These are phyloP conservation scores for Trametopsis cervina DNA, from an alignment of 768 basidiomycete genomes.

Conservation along the genomic window DNA sequence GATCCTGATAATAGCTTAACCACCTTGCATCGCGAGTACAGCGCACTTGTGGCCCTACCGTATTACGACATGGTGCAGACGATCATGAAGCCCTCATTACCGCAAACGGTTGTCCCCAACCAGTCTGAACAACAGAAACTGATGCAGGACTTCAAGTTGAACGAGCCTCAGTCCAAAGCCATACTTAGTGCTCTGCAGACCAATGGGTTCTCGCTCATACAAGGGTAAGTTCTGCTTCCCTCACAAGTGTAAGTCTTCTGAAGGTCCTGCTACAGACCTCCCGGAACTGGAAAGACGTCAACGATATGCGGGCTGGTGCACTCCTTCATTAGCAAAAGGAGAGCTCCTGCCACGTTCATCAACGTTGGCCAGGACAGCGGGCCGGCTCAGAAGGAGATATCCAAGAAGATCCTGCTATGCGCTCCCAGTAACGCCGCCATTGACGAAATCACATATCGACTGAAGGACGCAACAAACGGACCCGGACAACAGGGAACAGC, in stretches of 20 bases:
- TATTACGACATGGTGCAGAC: constrained; percentile 73
- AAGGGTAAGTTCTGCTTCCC: constrained; percentile 55
- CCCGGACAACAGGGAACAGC: constrained; percentile 44
- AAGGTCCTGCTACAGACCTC: constrained; percentile 55
- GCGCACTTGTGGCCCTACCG: constrained; percentile 73
- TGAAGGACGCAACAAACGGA: constrained; percentile 71
- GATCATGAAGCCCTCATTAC: constrained; percentile 64
- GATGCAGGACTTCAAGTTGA: constrained; percentile 69
- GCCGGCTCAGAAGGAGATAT: constrained; percentile 36
- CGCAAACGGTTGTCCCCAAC: constrained; percentile 38
- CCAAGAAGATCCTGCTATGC: constrained; percentile 80
- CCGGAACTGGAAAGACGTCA: constrained; percentile 97
- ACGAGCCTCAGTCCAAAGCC: constrained; percentile 91
- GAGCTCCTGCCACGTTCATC: constrained; percentile 39
- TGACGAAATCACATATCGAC: constrained; percentile 86
- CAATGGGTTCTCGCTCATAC: constrained; percentile 83
- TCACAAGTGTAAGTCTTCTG: too few species aligned
- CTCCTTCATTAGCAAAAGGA: constrained; percentile 62
- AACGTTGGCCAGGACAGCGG: constrained; percentile 37
- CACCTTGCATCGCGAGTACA: constrained; percentile 90
- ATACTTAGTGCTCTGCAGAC: constrained; percentile 68
- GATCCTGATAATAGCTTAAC: constrained; percentile 55
- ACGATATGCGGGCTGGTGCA: constrained; percentile 95
- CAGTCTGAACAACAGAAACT: constrained; percentile 48
- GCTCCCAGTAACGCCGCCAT: constrained; percentile 99